Conservation (phyloP, 192 early-diverging fungal species). For the Rhizoclosmatium globosum region DNA sequence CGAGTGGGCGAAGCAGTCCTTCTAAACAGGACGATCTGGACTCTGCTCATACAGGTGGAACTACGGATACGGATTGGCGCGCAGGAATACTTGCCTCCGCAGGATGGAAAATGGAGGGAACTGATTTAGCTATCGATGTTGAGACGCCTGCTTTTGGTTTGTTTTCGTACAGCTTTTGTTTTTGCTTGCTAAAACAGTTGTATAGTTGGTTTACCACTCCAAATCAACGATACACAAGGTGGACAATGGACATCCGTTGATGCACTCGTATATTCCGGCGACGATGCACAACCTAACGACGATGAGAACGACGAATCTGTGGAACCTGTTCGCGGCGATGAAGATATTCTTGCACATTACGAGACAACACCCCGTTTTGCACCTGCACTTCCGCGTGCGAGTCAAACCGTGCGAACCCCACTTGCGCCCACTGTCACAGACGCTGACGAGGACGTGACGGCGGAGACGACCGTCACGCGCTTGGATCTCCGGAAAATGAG, state of each 20-base stretch:
- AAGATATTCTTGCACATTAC: too few species aligned
- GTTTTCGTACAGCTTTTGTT: too few species aligned
- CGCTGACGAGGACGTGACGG: not conserved
- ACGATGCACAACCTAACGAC: not conserved
- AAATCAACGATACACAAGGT: not conserved
- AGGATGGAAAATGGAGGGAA: slow-evolving; percentile 4
- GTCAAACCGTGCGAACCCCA: slow-evolving; percentile 1
- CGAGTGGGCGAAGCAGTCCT: too few species aligned
- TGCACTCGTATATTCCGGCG: not conserved
- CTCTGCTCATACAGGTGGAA: too few species aligned
- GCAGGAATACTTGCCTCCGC: not conserved
- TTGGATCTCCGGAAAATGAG: not conserved
- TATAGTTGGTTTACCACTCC: not conserved
- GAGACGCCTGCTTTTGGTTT: not conserved
- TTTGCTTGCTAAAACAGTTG: not conserved
- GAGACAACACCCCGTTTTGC: too few species aligned
- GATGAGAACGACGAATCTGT: not conserved
- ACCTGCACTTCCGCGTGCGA: too few species aligned
- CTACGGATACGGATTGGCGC: slow-evolving; percentile 19
- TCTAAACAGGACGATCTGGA: too few species aligned
- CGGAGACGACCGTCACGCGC: not conserved
- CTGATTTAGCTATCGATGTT: not conserved
- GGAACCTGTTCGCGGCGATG: not conserved
- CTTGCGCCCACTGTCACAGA: slow-evolving; percentile 1
- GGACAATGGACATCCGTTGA: slow-evolving; percentile 2